Percentiles rank a stretch among this genome's conserved stretches.
Conservation (phyloP, 2,329 filamentous ascomycete species). For the Fonsecaea erecta region DNA sequence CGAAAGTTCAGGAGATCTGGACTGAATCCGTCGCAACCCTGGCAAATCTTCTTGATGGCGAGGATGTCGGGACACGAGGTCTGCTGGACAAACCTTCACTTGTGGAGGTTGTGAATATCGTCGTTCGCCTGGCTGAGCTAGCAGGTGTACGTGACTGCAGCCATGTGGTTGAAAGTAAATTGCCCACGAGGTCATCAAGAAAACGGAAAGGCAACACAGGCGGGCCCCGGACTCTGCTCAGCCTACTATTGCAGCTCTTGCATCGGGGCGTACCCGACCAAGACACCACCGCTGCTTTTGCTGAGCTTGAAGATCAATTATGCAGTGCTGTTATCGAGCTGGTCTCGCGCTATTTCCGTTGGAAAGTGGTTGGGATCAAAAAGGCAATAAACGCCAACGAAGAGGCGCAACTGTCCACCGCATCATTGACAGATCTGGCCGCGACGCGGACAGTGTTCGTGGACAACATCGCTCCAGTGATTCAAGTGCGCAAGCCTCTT, state of each 20-base stretch:
- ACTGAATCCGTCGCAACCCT: slow-evolving; percentile 79
- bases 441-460: slow-evolving; percentile 62
- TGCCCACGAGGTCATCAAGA: slow-evolving; percentile 43
- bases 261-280: slow-evolving; percentile 70
- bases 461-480: slow-evolving; percentile 54
- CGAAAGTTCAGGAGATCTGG: slow-evolving; percentile 81
- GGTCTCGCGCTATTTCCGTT: slow-evolving; percentile 90
- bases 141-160: slow-evolving; percentile 78
- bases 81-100: slow-evolving; percentile 69
- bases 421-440: slow-evolving; percentile 70
- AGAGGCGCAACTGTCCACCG: slow-evolving; percentile 61
- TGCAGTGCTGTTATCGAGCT: slow-evolving; percentile 76
- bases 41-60: slow-evolving; percentile 70
- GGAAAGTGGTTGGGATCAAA: slow-evolving; percentile 73
- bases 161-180: slow-evolving; percentile 69
- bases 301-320: slow-evolving; percentile 78
- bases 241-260: slow-evolving; percentile 73
- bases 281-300: slow-evolving; percentile 69
- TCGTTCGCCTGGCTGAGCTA: slow-evolving; percentile 80
- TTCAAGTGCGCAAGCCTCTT: slow-evolving; percentile 61
- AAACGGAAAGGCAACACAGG: slow-evolving; percentile 49
- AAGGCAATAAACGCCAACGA: slow-evolving; percentile 59
- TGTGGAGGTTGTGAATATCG: slow-evolving; percentile 71
- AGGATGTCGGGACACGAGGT: slow-evolving; percentile 72
- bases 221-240: slow-evolving; percentile 54